phyloP scores from a whole-genome alignment of 345 rosid species.

The Rhizophora mangle region DNA sequence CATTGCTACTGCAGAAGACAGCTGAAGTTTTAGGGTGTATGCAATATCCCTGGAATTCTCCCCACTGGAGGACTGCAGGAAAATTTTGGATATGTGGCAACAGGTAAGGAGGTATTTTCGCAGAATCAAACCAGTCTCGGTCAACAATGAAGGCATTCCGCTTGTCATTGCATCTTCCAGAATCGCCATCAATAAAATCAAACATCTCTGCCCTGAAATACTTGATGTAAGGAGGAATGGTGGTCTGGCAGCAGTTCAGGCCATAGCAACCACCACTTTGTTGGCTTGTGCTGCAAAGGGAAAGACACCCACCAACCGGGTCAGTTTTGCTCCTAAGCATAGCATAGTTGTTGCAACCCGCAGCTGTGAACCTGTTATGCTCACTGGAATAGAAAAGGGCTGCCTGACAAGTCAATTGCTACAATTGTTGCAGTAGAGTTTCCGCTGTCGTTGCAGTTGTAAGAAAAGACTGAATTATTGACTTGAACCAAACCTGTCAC shows the following conservation, averaged over 20 bases:
- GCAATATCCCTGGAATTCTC: constrained; percentile 1
- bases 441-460: background rate
- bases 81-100: background rate
- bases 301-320: background rate
- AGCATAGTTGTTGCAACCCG: constrained; percentile 14
- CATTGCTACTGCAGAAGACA: background rate
- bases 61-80: constrained; percentile 12
- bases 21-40: background rate
- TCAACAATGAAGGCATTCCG: background rate
- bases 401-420: background rate
- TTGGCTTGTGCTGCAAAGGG: background rate
- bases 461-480: background rate
- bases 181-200: background rate
- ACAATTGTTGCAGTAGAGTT: too few relatives aligned
- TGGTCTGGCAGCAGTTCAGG: constrained; percentile 8
- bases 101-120: too few relatives aligned
- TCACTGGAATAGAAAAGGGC: background rate
- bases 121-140: background rate
- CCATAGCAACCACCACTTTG: constrained; percentile 1
- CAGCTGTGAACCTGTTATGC: background rate
- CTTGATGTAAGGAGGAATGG: constrained; percentile 7
- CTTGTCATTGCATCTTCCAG: background rate
- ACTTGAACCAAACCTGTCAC: background rate
- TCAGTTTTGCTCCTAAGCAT: background rate
- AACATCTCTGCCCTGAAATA: background rate